A percentile compares a stretch with the other conserved stretches of the same genome.
These are phyloP conservation scores for Akanthomyces uredinophilus DNA, from an alignment of 2,329 filamentous ascomycete species.

Conservation along the genomic window DNA sequence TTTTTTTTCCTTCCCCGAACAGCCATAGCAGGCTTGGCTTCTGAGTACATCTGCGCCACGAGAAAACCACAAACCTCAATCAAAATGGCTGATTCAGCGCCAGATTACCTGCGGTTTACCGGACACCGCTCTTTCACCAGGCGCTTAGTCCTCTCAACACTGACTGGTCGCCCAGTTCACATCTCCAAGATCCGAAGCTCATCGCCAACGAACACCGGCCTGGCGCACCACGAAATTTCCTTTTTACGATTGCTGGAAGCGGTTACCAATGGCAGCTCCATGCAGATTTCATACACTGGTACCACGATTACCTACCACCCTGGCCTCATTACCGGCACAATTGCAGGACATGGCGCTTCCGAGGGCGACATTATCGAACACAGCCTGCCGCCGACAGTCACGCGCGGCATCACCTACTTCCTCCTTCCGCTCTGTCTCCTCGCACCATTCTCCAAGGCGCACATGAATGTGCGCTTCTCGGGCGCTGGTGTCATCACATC, in stretches of 20 bases:
- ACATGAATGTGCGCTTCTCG: constrained; percentile 83
- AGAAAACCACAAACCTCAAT: constrained; percentile 13
- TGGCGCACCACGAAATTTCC: constrained; percentile 89
- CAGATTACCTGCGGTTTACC: constrained; percentile 68
- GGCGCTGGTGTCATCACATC: constrained; percentile 91
- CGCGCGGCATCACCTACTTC: constrained; percentile 84
- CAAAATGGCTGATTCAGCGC: constrained; percentile 39
- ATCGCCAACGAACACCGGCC: constrained; percentile 80
- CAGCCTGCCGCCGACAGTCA: constrained; percentile 69
- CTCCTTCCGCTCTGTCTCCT: constrained; percentile 83
- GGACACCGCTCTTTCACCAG: constrained; percentile 77
- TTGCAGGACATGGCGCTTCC: constrained; percentile 66
- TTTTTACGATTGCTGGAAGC: constrained; percentile 91
- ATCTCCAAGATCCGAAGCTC: constrained; percentile 90
- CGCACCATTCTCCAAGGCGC: constrained; percentile 87
- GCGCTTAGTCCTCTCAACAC: constrained; percentile 81
- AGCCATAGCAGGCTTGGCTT: not conserved
- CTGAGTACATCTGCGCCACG: not conserved
- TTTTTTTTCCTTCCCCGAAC: constrained; percentile 25
- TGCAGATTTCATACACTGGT: constrained; percentile 95
- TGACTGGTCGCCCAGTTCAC: constrained; percentile 83
- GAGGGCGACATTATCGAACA: constrained; percentile 74
- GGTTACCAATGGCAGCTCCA: constrained; percentile 88
- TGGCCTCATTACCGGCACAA: constrained; percentile 82
- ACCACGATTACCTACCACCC: constrained; percentile 90